phyloP scores from a whole-genome alignment of 2,329 filamentous ascomycete genomes.

The Trichoderma endophyticum region DNA sequence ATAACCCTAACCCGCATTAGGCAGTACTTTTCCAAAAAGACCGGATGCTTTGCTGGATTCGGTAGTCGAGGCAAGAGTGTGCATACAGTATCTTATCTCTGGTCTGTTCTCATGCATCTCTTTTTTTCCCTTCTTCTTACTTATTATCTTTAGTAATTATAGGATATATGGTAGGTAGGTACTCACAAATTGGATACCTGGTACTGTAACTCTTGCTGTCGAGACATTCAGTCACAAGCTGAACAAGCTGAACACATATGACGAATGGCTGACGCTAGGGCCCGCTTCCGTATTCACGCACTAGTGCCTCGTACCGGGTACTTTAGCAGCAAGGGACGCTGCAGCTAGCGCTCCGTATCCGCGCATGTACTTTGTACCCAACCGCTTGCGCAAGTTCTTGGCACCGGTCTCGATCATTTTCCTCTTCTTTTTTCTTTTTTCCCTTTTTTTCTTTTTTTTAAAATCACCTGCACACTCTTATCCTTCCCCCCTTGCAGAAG shows the following conservation, averaged over 20 bases:
- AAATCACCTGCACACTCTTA: not conserved
- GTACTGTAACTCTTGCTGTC: not conserved
- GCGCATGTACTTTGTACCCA: not conserved
- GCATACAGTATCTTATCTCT: not conserved
- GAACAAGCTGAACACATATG: not conserved
- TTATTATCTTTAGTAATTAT: not conserved
- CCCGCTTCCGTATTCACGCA: not conserved
- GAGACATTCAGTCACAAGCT: not conserved
- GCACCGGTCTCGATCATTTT: not conserved
- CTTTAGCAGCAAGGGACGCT: not conserved
- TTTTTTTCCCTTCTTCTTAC: not conserved
- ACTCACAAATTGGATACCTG: too few relatives aligned
- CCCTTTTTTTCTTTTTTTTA: not conserved
- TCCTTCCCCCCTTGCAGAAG: not conserved
- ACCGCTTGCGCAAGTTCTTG: not conserved
- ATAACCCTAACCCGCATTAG: constrained; percentile 7
- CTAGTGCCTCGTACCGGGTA: not conserved
- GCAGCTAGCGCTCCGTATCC: not conserved
- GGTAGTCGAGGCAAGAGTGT: not conserved
- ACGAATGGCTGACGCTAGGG: constrained; percentile 9
- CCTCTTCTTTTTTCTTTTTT: not conserved
- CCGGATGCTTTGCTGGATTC: not conserved
- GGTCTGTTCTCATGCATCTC: not conserved
- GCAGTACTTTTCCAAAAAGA: not conserved
- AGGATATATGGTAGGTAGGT: not conserved